These are phyloP conservation scores for Aspergillus bertholletiae DNA, from an alignment of 495 filamentous ascomycete genomes.

Conservation along the genomic window DNA sequence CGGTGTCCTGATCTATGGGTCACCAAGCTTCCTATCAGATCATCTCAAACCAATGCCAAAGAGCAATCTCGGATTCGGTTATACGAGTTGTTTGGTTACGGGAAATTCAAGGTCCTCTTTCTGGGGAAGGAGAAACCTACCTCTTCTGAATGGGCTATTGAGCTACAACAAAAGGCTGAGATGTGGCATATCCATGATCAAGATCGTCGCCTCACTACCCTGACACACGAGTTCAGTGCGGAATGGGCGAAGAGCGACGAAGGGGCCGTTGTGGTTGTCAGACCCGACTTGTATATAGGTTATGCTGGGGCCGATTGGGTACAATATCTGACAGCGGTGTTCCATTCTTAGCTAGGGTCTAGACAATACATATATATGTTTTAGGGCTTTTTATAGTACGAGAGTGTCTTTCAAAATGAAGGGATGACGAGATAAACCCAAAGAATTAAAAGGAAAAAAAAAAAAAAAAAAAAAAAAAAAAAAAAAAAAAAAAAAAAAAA, in stretches of 20 bases:
- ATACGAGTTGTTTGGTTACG: background rate
- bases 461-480: no score
- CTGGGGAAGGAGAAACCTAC: background rate
- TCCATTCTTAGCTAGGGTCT: background rate
- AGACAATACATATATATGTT: no score
- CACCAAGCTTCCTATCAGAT: background rate
- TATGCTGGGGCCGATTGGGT: background rate
- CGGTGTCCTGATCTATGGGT: conserved; percentile 5
- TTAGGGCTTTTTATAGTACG: no score
- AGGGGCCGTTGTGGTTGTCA: background rate
- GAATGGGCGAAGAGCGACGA: background rate
- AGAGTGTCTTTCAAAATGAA: no score
- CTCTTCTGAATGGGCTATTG: background rate
- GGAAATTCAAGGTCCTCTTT: background rate
- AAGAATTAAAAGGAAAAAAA: no score
- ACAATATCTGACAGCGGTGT: background rate
- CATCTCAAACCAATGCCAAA: background rate
- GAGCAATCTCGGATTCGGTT: background rate
- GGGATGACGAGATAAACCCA: no score
- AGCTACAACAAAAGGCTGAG: background rate
- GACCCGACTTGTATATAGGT: conserved; percentile 3
- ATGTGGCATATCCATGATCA: background rate
- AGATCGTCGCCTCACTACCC: background rate
- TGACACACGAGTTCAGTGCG: background rate
- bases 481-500: no score